phyloP scores from a whole-genome alignment of 1,139 yeast genomes.

The Protomyces macrosporus region DNA sequence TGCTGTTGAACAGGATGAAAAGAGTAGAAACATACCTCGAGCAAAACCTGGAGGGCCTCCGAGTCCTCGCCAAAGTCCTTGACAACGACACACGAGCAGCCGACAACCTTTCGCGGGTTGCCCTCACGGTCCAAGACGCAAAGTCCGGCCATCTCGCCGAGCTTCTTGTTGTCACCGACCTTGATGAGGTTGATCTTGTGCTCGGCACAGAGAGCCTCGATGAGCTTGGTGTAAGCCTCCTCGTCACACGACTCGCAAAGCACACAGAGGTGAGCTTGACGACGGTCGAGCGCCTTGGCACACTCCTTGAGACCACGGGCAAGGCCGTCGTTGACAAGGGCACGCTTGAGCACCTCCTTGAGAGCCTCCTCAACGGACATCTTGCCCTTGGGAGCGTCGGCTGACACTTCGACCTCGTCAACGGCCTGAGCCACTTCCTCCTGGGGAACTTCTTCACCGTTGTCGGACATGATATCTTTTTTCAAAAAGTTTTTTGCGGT shows the following conservation, averaged over 20 bases:
- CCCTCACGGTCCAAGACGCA: conserved; percentile 99
- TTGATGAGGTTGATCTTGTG: conserved; percentile 96
- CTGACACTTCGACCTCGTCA: conserved; percentile 80
- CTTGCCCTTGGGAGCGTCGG: conserved; percentile 59
- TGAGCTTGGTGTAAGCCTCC: conserved; percentile 92
- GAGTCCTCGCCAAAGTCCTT: conserved; percentile 60
- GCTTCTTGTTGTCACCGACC: conserved; percentile 98
- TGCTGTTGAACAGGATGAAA: background rate
- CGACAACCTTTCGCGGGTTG: conserved; percentile 99
- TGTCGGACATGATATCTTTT: conserved; percentile 16
- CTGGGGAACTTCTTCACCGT: conserved; percentile 25
- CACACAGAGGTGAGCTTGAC: conserved; percentile 97
- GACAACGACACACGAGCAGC: conserved; percentile 99
- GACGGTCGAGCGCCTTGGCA: conserved; percentile 95
- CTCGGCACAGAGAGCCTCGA: conserved; percentile 98
- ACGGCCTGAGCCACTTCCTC: conserved; percentile 51
- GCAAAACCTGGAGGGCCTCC: conserved; percentile 63
- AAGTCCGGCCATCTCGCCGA: conserved; percentile 99
- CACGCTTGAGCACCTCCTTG: conserved; percentile 96
- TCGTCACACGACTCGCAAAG: conserved; percentile 98
- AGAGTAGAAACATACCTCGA: background rate
- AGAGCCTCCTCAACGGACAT: conserved; percentile 98
- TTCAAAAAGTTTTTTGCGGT: background rate
- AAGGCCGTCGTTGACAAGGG: conserved; percentile 98
- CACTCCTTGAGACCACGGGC: conserved; percentile 99